Conservation (phyloP, 345 rosid species). For the Brassica carinata region DNA sequence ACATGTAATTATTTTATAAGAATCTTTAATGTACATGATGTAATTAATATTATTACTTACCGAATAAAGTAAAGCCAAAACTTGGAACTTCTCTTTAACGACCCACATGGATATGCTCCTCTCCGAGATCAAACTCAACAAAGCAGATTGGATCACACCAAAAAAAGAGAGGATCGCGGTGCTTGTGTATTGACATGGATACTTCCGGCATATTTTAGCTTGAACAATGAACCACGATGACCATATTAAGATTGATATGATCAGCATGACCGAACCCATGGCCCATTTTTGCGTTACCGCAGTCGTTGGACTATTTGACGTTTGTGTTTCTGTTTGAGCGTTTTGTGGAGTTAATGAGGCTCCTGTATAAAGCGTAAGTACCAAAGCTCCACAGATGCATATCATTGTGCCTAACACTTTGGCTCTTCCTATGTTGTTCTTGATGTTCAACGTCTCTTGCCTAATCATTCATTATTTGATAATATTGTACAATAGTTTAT, state of each 20-base stretch:
- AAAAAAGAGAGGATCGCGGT: slow-evolving; percentile 62
- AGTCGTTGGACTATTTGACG: slow-evolving; percentile 7
- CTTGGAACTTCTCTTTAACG: slow-evolving; percentile 50
- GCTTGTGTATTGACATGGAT: slow-evolving; percentile 65
- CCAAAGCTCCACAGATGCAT: slow-evolving; percentile 59
- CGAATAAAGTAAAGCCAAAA: slow-evolving; percentile 54
- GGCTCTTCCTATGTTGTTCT: slow-evolving; percentile 53
- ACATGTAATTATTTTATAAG: not conserved
- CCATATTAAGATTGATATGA: slow-evolving; percentile 54
- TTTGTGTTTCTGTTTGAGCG: slow-evolving; percentile 17
- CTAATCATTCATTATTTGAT: slow-evolving; percentile 31
- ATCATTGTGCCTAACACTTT: slow-evolving; percentile 56
- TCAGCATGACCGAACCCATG: slow-evolving; percentile 49
- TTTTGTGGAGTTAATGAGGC: slow-evolving; percentile 36
- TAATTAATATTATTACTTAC: slow-evolving; percentile 38
- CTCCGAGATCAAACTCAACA: slow-evolving; percentile 49
- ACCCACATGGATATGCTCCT: slow-evolving; percentile 54
- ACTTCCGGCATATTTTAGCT: slow-evolving; percentile 48
- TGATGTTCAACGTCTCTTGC: slow-evolving; percentile 53
- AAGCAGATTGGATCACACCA: slow-evolving; percentile 61
- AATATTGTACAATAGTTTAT: not conserved
- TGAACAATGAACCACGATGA: slow-evolving; percentile 63
- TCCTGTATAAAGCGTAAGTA: slow-evolving; percentile 60
- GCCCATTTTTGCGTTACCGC: slow-evolving; percentile 46
- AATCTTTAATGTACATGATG: too few species aligned